These are phyloP conservation scores for Hevea brasiliensis DNA, from an alignment of 345 rosid genomes.

Conservation along the genomic window DNA sequence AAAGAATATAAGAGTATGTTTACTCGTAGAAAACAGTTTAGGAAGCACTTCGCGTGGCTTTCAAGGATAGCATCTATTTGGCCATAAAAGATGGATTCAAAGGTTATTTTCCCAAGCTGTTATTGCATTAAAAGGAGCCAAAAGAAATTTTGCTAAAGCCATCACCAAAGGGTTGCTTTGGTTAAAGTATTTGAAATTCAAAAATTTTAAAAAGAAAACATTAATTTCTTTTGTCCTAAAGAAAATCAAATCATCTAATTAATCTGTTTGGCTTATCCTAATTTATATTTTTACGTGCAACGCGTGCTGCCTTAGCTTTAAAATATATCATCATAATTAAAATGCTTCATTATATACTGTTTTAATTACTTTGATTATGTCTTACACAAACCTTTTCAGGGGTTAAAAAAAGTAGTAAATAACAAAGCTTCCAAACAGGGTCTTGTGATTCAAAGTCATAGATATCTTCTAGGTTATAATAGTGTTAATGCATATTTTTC, in stretches of 20 bases:
- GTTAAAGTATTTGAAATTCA: constrained; percentile 17
- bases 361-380: neutral
- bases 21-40: too few relatives aligned
- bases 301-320: neutral
- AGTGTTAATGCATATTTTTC: neutral
- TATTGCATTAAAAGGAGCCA: constrained; percentile 30
- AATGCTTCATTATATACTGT: too few relatives aligned
- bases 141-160: constrained; percentile 22
- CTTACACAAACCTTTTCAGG: too few relatives aligned
- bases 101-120: constrained; percentile 24
- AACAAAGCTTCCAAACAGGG: constrained; percentile 4
- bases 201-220: too few relatives aligned
- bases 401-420: constrained; percentile 26
- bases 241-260: too few relatives aligned
- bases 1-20: too few relatives aligned
- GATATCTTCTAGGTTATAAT: constrained; percentile 31
- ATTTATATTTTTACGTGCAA: neutral
- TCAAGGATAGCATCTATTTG: constrained; percentile 21
- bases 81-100: constrained; percentile 18
- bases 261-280: too few relatives aligned
- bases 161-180: constrained; percentile 6
- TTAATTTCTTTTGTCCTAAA: too few relatives aligned
- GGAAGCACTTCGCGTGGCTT: constrained; percentile 20
- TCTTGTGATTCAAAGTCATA: constrained; percentile 33
- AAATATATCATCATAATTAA: too few relatives aligned